These are phyloP conservation scores for Leccinum fuscescens DNA, from an alignment of 1,284 basidiomycete species.

Conservation along the genomic window DNA sequence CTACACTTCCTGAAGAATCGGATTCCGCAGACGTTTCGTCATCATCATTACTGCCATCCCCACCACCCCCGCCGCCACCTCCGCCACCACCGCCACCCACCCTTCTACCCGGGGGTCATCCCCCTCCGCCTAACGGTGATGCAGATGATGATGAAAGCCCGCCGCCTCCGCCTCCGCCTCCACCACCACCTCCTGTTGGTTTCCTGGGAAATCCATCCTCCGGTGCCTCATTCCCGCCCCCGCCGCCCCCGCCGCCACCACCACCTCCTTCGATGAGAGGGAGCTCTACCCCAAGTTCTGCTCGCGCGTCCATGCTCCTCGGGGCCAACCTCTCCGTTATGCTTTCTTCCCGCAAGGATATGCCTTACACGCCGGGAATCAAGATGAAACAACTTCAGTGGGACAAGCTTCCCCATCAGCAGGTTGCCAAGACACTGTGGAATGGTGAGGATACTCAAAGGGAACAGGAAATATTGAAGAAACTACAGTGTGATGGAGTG, in stretches of 20 bases:
- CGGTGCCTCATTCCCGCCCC: slow-evolving; percentile 40
- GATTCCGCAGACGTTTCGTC: slow-evolving; percentile 24
- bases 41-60: slow-evolving; percentile 34
- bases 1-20: slow-evolving; percentile 40
- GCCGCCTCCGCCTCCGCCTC: slow-evolving; percentile 34
- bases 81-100: slow-evolving; percentile 33
- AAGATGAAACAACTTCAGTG: slow-evolving; percentile 99
- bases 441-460: slow-evolving; percentile 64
- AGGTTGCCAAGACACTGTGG: slow-evolving; percentile 85
- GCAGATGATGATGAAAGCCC: slow-evolving; percentile 25
- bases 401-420: slow-evolving; percentile 91
- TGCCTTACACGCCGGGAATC: slow-evolving; percentile 78
- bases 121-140: slow-evolving; percentile 36
- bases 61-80: slow-evolving; percentile 30
- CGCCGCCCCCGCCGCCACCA: slow-evolving; percentile 40
- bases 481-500: slow-evolving; percentile 80
- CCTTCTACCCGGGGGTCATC: slow-evolving; percentile 10
- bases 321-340: slow-evolving; percentile 55
- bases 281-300: slow-evolving; percentile 49
- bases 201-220: slow-evolving; percentile 23
- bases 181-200: slow-evolving; percentile 32
- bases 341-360: slow-evolving; percentile 76
- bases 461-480: slow-evolving; percentile 77
- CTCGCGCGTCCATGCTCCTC: slow-evolving; percentile 59
- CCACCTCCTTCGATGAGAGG: slow-evolving; percentile 46